Evolutionary conservation across 495 filamentous ascomycete genomes (phyloP), one percentile per base, ranked within the genome.

Genomic region (Saxophila tyrrhenica): DNA sequence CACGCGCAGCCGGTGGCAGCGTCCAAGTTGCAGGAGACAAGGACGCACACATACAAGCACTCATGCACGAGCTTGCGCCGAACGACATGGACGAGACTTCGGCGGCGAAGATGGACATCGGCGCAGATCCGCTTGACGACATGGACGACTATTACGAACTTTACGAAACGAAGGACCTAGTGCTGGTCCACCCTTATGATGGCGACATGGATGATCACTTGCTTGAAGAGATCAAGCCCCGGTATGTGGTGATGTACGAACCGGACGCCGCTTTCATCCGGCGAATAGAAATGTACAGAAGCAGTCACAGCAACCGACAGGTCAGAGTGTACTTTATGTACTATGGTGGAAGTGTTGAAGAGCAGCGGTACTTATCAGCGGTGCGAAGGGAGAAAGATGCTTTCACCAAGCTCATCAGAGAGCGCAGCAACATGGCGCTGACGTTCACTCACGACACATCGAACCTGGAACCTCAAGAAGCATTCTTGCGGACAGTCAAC

Each of bases 201-300:
- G 92, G 89, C 10, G 92, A 98, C 65, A 86, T 89, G 75, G 94
- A 97, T 70, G 94, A 97, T 62, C 87, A 95, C 67, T 74, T 97
- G 20, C 77, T 98, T 1, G 94, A 97, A 65, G 92, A 98, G 70
- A 73, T 89, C 53, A 88, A 85, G 51, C 92, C 92, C 0, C 82
- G 86, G 39, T 97, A 95, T 68, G 88, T 98, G 44, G 86, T 98
- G 64, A 97, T 98, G 92, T 98, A 96, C 67, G 91, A 96, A 65
- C 89, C 94, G 17, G 90, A 96, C 61, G 78, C 89, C n/a, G 80
- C 89, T 3, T 98, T 98, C 67, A 94, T 96, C 60, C 82, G 94
- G 35, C 75, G 94, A 23, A 84, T 98, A 9, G 92, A 98, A 62
- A 90, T 96, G 3, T 98, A 97, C 68, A 83, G 94, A 38, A 94